Evolutionary conservation across 495 filamentous ascomycete species (phyloP).

Genomic region (Darksidea phi): DNA sequence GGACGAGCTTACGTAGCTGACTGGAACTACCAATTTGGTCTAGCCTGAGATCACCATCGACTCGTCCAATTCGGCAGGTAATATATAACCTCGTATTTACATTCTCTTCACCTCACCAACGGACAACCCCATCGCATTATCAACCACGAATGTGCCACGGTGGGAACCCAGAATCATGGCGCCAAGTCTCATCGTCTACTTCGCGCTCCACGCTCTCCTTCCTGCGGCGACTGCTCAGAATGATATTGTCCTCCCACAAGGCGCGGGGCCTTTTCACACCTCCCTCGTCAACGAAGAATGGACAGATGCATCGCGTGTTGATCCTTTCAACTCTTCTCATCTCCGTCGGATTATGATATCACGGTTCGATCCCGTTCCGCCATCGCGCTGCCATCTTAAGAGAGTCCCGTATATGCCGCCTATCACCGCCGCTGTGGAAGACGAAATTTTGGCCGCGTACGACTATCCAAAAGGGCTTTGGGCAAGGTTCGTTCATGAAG

Average conservation of each 20-base stretch:
- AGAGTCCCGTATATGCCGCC: constrained; percentile 2
- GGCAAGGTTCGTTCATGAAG: neutral
- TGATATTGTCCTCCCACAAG: constrained; percentile 7
- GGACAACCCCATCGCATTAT: too few species aligned
- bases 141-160: too few species aligned
- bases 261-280: neutral
- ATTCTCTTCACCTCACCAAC: too few species aligned
- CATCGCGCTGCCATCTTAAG: neutral
- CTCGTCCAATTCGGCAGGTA: too few species aligned
- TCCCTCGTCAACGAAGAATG: neutral
- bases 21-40: too few species aligned
- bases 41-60: too few species aligned
- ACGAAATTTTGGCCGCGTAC: constrained; percentile 9
- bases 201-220: too few species aligned
- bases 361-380: constrained; percentile 11
- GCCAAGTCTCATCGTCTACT: too few species aligned
- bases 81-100: too few species aligned
- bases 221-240: too few species aligned
- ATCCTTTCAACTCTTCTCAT: constrained; percentile 7
- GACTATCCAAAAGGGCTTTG: constrained; percentile 3
- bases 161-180: too few species aligned
- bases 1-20: too few species aligned
- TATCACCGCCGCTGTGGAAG: neutral
- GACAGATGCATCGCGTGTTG: neutral
- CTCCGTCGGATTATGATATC: constrained; percentile 9